These are phyloP conservation scores for Lolium rigidum DNA, from an alignment of 176 grass and related monocot species.

Conservation along the genomic window DNA sequence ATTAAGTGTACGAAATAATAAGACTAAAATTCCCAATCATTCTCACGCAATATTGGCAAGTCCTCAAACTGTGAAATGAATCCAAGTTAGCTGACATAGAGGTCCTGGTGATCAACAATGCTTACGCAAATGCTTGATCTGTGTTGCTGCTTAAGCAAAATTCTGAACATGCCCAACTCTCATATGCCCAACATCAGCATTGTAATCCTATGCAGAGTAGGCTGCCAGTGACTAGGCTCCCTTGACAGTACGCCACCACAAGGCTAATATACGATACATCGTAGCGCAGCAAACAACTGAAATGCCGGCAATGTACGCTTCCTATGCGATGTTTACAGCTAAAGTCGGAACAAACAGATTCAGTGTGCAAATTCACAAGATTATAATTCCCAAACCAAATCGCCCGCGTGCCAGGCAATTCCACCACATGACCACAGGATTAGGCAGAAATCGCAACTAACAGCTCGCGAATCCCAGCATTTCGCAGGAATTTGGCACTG, in stretches of 20 bases:
- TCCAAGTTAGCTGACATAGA: background rate
- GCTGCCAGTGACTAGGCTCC: background rate
- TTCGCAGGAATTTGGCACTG: background rate
- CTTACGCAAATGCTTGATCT: background rate
- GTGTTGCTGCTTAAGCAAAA: background rate
- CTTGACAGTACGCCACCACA: background rate
- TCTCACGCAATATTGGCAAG: slow-evolving; percentile 87
- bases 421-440: background rate
- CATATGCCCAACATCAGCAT: background rate
- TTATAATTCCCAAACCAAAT: background rate
- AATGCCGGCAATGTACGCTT: background rate
- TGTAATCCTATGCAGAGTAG: background rate
- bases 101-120: background rate
- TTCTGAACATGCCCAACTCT: background rate
- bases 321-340: background rate
- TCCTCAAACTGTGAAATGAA: slow-evolving; percentile 62
- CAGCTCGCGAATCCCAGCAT: background rate
- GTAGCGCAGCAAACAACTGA: slow-evolving; percentile 14
- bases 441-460: slow-evolving; percentile 9
- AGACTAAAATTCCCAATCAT: too few species aligned
- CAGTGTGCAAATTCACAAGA: background rate
- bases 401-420: slow-evolving; percentile 7
- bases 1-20: too few species aligned
- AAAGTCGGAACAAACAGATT: background rate
- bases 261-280: background rate